A percentile compares a stretch with the other conserved stretches of the same genome.
Conservation (phyloP, 495 filamentous ascomycete genomes). For the Daldinia bambusicola region DNA sequence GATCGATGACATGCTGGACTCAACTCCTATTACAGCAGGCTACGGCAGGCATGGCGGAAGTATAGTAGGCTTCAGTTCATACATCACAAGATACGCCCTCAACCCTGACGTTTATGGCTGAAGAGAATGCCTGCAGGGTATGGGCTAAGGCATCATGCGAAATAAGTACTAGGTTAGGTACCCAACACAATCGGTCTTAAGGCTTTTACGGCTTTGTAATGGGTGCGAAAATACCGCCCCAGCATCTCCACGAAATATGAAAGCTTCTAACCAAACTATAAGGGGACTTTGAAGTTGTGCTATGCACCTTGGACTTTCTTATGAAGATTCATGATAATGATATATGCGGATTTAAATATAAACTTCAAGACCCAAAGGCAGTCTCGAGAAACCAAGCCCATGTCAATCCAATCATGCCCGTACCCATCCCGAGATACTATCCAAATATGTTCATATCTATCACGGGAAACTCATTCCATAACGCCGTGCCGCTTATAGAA, state of each 20-base stretch:
- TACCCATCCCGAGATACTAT: background rate
- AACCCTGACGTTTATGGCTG: conserved; percentile 1
- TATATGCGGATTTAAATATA: conserved; percentile 4
- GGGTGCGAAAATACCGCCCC: too few relatives aligned
- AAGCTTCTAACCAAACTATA: background rate
- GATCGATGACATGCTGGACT: conserved; percentile 39
- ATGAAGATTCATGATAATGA: conserved; percentile 2
- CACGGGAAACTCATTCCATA: conserved; percentile 9
- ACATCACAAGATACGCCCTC: conserved; percentile 31
- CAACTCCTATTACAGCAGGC: conserved; percentile 27
- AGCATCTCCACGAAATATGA: background rate
- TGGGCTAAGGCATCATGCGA: background rate
- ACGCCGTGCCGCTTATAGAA: conserved; percentile 21
- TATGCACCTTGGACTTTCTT: background rate
- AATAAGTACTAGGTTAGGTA: background rate
- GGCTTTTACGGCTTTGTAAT: background rate
- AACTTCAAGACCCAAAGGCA: background rate
- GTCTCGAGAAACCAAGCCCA: background rate
- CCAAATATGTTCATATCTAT: background rate
- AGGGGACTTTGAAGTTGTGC: background rate
- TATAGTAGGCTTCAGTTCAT: conserved; percentile 37
- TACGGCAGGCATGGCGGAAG: conserved; percentile 35
- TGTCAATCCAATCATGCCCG: background rate
- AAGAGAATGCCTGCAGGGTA: background rate
- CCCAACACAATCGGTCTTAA: background rate